Evolutionary conservation across 2,329 filamentous ascomycete genomes (phyloP).

Genomic region (Arthrobotrys iridis): DNA sequence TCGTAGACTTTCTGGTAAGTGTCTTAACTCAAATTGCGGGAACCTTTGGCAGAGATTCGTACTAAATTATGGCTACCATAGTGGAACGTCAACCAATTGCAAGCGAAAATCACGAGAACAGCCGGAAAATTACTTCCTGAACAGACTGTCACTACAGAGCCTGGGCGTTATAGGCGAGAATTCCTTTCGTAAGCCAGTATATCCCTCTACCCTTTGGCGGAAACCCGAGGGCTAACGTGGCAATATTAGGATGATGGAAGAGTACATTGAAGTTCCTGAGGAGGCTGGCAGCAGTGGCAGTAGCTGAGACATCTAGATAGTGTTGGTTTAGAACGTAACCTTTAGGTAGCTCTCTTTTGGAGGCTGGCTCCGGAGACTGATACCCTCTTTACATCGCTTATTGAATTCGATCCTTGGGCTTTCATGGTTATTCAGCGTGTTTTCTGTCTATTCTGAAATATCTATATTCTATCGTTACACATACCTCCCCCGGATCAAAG

Average conservation of each 20-base stretch:
- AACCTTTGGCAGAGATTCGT: background rate
- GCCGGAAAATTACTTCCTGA: conserved; percentile 56
- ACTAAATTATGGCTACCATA: background rate
- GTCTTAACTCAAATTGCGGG: background rate
- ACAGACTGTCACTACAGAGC: conserved; percentile 58
- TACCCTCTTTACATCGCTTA: no score
- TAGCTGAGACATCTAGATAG: background rate
- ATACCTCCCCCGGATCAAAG: no score
- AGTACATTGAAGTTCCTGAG: conserved; percentile 56
- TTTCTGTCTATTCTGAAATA: no score
- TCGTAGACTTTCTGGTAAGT: conserved; percentile 57
- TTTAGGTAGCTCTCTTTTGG: background rate
- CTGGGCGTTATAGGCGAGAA: conserved; percentile 56
- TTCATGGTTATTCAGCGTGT: no score
- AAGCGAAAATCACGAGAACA: conserved; percentile 56
- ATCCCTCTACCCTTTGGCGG: background rate
- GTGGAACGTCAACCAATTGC: conserved; percentile 58
- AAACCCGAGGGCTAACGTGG: background rate
- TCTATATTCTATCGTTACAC: no score
- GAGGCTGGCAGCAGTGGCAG: conserved; percentile 13
- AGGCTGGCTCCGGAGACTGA: background rate
- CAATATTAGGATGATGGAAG: conserved; percentile 56
- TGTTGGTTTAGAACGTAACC: background rate
- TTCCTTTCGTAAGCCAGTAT: conserved; percentile 55
- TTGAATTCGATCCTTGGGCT: no score